Evolutionary conservation across 2,329 filamentous ascomycete genomes (phyloP), one percentile per base, ranked within the genome.

Genomic region (Cercospora zeina): DNA sequence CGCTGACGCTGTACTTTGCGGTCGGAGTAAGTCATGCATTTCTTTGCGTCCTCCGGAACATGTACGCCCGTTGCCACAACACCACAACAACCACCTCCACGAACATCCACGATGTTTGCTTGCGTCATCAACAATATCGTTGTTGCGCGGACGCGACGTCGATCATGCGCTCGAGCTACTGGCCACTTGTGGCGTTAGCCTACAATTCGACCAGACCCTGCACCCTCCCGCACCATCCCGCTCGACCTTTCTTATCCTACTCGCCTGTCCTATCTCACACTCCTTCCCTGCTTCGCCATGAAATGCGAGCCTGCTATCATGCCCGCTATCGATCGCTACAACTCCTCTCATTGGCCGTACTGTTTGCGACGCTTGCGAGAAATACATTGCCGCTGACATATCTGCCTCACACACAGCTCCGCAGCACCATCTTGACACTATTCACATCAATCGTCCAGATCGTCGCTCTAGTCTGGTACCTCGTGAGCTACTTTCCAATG

Each of bases 401-500:
- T 45, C 24, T 73, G 13, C 51, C 31, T 45, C 24, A 63, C 50
- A 51, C 65, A 96, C 24, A 27, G 92, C 87, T 96, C 68, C 89
- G 89, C 75, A 93, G 84, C 74, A 92, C 90, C 42, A 78, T 96
- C 65, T 85, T 97, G 67, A 97, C 95, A 14, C 81, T 97, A 59
- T 80, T 97, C 66, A 89, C 92, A 21, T 87, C 91, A 65, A 83
- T 97, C 63, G 80, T 93, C 69, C 95, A 99, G 76, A 82, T 97
- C 59, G 87, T 88, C 58, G 90, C 89, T 66, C 81, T 97, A 67
- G 68, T 91, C 51, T 97, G 93, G 93, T 97, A 97, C 78, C 83
- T 97, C 51, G 87, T 97, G 76, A 96, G 91, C 78, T 99, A 99
- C 77, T 97, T 97, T 72, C 95, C 95, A 27, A 96, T 97, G 93